Percentiles rank a stretch among this genome's conserved stretches.
These are phyloP conservation scores for Fusarium clavum DNA, from an alignment of 2,329 filamentous ascomycete genomes.

Conservation along the genomic window DNA sequence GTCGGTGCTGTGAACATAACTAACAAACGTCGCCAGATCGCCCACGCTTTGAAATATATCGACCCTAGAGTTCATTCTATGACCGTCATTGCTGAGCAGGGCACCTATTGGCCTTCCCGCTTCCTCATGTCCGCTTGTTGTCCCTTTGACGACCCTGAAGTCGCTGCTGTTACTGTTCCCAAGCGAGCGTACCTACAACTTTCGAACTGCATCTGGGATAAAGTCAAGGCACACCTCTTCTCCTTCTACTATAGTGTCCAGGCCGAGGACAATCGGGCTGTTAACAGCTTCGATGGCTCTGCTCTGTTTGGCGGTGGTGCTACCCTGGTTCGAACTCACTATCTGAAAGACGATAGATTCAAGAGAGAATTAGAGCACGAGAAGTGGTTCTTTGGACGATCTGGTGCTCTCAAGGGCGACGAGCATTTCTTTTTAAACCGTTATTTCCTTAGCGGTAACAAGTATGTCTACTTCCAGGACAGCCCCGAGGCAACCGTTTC, in stretches of 20 bases:
- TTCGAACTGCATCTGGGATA: neutral
- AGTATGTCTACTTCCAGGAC: constrained; percentile 21
- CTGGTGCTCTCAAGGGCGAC: constrained; percentile 19
- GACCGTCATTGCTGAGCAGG: constrained; percentile 30
- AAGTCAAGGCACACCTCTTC: constrained; percentile 13
- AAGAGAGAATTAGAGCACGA: constrained; percentile 22
- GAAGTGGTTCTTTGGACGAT: constrained; percentile 11
- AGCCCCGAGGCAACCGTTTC: neutral
- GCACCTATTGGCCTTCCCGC: constrained; percentile 13
- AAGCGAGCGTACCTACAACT: constrained; percentile 1
- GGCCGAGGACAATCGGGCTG: constrained; percentile 11
- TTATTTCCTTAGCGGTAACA: constrained; percentile 14
- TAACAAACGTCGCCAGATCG: constrained; percentile 35
- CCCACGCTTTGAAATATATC: constrained; percentile 16
- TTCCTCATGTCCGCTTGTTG: constrained; percentile 21
- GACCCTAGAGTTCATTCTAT: neutral
- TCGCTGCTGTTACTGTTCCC: constrained; percentile 28
- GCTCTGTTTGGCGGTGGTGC: constrained; percentile 9
- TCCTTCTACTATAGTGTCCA: constrained; percentile 4
- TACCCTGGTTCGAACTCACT: constrained; percentile 12
- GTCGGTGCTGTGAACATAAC: constrained; percentile 27
- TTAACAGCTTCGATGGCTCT: constrained; percentile 25
- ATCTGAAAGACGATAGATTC: constrained; percentile 3
- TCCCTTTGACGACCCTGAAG: constrained; percentile 10
- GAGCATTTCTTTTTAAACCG: constrained; percentile 32